A percentile compares a stretch with the other conserved stretches of the same genome.
These are phyloP conservation scores for Hyphodiscus sp. DNA, from an alignment of 2,329 filamentous ascomycete species.

Conservation along the genomic window DNA sequence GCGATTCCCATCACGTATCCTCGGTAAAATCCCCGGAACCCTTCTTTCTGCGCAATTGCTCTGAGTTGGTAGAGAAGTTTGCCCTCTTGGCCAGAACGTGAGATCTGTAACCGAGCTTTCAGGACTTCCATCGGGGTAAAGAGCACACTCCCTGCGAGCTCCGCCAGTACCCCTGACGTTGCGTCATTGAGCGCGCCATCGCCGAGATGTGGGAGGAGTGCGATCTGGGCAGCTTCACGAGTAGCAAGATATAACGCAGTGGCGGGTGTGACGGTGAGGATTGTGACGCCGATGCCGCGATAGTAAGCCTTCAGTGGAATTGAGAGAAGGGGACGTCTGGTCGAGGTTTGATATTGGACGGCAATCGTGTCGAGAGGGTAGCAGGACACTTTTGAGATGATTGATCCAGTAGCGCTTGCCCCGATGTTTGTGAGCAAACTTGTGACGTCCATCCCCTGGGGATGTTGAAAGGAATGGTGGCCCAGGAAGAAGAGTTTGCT, in stretches of 20 bases:
- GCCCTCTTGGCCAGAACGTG: slow-evolving; percentile 9
- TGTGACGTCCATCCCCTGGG: slow-evolving; percentile 1
- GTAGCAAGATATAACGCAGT: slow-evolving; percentile 16
- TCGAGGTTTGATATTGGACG: slow-evolving; percentile 18
- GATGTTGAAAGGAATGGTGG: neutral
- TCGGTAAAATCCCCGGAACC: slow-evolving; percentile 16
- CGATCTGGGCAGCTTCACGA: slow-evolving; percentile 13
- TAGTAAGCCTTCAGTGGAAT: slow-evolving; percentile 17
- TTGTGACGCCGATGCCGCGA: slow-evolving; percentile 17
- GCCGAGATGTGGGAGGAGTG: slow-evolving; percentile 15
- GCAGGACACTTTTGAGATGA: slow-evolving; percentile 14
- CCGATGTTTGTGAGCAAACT: slow-evolving; percentile 14
- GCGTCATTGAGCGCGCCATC: slow-evolving; percentile 15
- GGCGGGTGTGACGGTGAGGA: slow-evolving; percentile 17
- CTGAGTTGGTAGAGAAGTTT: slow-evolving; percentile 15
- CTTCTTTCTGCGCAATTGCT: slow-evolving; percentile 15
- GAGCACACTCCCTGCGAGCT: slow-evolving; percentile 15
- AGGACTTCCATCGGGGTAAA: slow-evolving; percentile 20
- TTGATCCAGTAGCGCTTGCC: slow-evolving; percentile 16
- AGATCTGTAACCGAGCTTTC: slow-evolving; percentile 19
- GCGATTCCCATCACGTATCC: slow-evolving; percentile 17
- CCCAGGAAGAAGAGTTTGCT: neutral
- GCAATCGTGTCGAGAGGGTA: slow-evolving; percentile 20
- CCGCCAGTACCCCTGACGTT: slow-evolving; percentile 12
- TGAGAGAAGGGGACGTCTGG: slow-evolving; percentile 17